Percentiles rank a stretch among this genome's conserved stretches.
Evolutionary conservation across 345 rosid species (phyloP).

Genomic region (Barbarea vulgaris): DNA sequence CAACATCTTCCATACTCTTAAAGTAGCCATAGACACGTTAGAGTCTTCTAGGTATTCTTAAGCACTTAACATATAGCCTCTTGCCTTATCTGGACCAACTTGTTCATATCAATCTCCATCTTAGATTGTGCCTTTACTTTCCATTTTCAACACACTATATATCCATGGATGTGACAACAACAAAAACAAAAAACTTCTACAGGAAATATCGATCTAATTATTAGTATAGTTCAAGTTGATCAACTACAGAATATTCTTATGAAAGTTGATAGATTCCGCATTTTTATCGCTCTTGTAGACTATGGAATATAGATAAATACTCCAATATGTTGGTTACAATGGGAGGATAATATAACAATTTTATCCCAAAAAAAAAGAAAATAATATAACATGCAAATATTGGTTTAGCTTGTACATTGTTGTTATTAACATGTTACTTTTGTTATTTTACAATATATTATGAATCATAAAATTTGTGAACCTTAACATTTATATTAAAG

Average conservation of each 20-base stretch:
- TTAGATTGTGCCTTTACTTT: constrained; percentile 30
- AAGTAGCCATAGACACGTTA: constrained; percentile 28
- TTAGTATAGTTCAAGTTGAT: neutral
- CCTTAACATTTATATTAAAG: neutral
- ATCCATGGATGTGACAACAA: constrained; percentile 14
- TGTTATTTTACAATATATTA: neutral
- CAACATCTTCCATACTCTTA: constrained; percentile 40
- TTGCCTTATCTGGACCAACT: constrained; percentile 42
- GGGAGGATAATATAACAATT: neutral
- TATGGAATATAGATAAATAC: neutral
- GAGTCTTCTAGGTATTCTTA: constrained; percentile 36
- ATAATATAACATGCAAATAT: neutral
- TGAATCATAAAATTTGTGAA: neutral
- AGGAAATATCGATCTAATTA: neutral
- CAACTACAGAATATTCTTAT: neutral
- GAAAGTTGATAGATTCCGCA: neutral
- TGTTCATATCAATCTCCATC: constrained; percentile 34
- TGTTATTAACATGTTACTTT: neutral
- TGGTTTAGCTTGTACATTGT: neutral
- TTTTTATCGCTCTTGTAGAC: neutral
- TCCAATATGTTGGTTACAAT: neutral
- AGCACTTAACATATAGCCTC: constrained; percentile 44
- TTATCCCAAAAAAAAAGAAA: too few species aligned
- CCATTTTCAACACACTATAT: constrained; percentile 35
- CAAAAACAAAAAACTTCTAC: neutral